Base-by-base conservation (phyloP, 75 land plant species). In the Sequoiadendron giganteum region DNA sequence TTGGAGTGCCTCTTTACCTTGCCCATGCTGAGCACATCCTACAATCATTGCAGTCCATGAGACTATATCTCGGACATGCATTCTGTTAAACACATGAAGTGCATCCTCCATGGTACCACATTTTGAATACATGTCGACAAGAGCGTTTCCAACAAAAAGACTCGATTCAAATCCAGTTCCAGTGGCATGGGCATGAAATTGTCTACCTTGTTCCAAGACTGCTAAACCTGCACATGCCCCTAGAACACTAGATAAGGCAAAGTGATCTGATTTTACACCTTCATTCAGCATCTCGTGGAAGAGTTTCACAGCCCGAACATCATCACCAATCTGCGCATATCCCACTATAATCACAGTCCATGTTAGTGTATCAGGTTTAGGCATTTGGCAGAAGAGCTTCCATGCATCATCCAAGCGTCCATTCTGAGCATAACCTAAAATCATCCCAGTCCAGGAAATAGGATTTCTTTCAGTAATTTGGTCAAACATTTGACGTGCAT, bases 401-500 rank as follows among this genome's bases (percentile, higher is more conserved):
- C 68, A 14, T 43, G 92, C 93, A 85, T 55, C 85, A 4, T 86
- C 85, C 28, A 92, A 19, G 7, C 86, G 90, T 34, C 87, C 91
- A 83, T 89, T 88, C 75, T 86, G 91, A 0, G 91, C 89, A 90
- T 94, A 94, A 87, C 92, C 89, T 81, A 90, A 88, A 76, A 94
- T 80, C 90, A 96, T 80, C 0, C 91, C 92, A 87, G 93, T 96
- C 97, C 97, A 96, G 0, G 96, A 90, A 5, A 96, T 92, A 80
- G 92, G 88, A 90, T 93, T 91, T 52, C 90, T 65, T 21, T 88
- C 84, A 0, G 91, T 83, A 30, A 94, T 92, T 45, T 65, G 88
- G 85, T 93, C 93, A 86, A 96, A 96, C 56, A 95, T 54, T 68
- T 82, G 86, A 86, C 86, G 84, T 1, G 95, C 92, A 85, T 91